Evolutionary conservation across 495 filamentous ascomycete genomes (phyloP).

Genomic region (Xylaria sp.): DNA sequence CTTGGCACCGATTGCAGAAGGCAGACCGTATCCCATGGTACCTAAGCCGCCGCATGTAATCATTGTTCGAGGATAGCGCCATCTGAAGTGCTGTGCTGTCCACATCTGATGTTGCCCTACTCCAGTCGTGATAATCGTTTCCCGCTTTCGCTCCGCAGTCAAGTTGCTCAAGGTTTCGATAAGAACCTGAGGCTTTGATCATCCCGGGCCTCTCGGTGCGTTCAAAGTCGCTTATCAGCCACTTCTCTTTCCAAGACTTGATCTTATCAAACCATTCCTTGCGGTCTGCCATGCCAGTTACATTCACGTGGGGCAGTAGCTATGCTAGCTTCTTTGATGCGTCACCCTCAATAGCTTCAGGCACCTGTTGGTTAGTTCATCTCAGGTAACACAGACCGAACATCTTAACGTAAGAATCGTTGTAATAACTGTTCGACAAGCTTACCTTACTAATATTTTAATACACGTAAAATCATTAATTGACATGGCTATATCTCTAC

Average conservation of each 20-base stretch:
- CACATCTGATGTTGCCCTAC: constrained; percentile 99
- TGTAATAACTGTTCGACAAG: neutral
- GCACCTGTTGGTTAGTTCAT: constrained; percentile 56
- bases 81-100: constrained; percentile 92
- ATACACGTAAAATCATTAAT: neutral
- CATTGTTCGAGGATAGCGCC: constrained; percentile 85
- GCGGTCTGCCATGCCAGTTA: constrained; percentile 63
- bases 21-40: constrained; percentile 95
- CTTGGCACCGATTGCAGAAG: constrained; percentile 92
- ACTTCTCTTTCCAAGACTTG: constrained; percentile 83
- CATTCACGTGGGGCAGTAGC: constrained; percentile 72
- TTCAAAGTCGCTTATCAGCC: constrained; percentile 79
- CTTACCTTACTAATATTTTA: neutral
- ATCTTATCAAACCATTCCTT: constrained; percentile 89
- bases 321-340: constrained; percentile 71
- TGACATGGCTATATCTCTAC: neutral
- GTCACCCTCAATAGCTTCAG: constrained; percentile 80
- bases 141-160: constrained; percentile 73
- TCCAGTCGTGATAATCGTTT: constrained; percentile 86
- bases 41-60: constrained; percentile 91
- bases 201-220: constrained; percentile 69
- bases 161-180: constrained; percentile 82
- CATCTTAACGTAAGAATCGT: neutral
- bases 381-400: neutral
- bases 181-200: constrained; percentile 90